phyloP scores from a whole-genome alignment of 768 basidiomycete species.

The Tricholoma furcatifolium region DNA sequence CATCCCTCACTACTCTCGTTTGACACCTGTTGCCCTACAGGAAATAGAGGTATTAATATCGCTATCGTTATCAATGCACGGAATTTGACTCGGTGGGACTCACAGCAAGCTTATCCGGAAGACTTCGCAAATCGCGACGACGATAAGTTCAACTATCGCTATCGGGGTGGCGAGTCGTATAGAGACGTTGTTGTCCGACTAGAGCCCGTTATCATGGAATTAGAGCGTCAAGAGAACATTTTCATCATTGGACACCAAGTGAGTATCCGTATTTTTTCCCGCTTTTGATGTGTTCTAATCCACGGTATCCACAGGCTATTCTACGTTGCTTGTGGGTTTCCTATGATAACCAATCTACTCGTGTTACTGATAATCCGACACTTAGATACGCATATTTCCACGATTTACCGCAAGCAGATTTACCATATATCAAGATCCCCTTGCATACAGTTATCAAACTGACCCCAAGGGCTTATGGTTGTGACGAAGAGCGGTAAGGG shows the following conservation, averaged over 20 bases:
- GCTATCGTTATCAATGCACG: background rate
- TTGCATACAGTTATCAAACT: constrained; percentile 98
- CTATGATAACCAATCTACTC: constrained; percentile 17
- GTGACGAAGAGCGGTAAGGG: constrained; percentile 90
- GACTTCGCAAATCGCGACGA: constrained; percentile 98
- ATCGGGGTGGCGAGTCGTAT: constrained; percentile 96
- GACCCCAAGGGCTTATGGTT: constrained; percentile 97
- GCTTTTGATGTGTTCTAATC: constrained; percentile 5
- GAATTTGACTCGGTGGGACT: background rate
- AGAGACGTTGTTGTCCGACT: constrained; percentile 93
- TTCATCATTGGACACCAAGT: constrained; percentile 96
- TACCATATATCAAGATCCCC: constrained; percentile 98
- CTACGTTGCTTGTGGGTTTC: constrained; percentile 68
- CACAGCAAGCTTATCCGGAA: constrained; percentile 89
- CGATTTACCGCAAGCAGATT: constrained; percentile 84
- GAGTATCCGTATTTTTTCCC: constrained; percentile 6
- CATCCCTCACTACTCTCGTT: background rate
- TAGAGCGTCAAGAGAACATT: constrained; percentile 97
- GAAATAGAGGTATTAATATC: constrained; percentile 80
- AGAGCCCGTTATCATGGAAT: constrained; percentile 99
- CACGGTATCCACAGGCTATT: constrained; percentile 50
- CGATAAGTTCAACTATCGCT: constrained; percentile 99
- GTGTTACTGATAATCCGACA: constrained; percentile 2
- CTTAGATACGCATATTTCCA: constrained; percentile 97
- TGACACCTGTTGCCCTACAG: constrained; percentile 18